These are phyloP conservation scores for Pythium folliculosum DNA, from an alignment of 352 stramenopile species.

Conservation along the genomic window DNA sequence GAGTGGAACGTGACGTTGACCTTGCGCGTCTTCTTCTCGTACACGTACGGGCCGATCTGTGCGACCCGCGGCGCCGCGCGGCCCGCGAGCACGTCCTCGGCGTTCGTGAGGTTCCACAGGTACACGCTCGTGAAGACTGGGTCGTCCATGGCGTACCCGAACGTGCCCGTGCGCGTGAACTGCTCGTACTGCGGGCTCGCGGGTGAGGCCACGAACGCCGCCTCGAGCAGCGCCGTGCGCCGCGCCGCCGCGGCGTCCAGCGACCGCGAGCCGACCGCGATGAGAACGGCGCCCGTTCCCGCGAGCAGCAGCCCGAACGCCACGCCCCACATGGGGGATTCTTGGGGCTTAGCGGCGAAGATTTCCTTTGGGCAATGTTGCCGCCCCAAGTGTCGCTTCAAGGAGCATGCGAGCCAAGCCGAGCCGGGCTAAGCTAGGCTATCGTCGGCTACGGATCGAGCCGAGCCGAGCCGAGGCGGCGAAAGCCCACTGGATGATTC, in stretches of 20 bases:
- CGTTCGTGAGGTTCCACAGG: conserved; percentile 76
- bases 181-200: not conserved
- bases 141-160: conserved; percentile 52
- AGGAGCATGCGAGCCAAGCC: not conserved
- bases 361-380: not conserved
- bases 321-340: conserved; percentile 32
- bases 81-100: conserved; percentile 36
- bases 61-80: conserved; percentile 32
- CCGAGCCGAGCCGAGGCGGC: too few relatives aligned
- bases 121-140: conserved; percentile 62
- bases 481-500: not conserved
- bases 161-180: conserved; percentile 35
- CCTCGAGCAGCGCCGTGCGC: conserved; percentile 10
- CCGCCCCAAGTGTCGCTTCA: conserved; percentile 5
- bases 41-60: conserved; percentile 68
- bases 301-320: conserved; percentile 28
- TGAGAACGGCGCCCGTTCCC: conserved; percentile 27
- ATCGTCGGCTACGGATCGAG: too few relatives aligned
- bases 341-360: too few relatives aligned
- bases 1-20: conserved; percentile 48
- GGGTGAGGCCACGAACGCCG: conserved; percentile 1
- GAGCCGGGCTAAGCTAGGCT: not conserved
- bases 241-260: conserved; percentile 26
- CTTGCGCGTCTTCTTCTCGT: conserved; percentile 65
- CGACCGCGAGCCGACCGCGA: conserved; percentile 28